Evolutionary conservation across 345 rosid genomes (phyloP).

Genomic region (Kandelia obovata): DNA sequence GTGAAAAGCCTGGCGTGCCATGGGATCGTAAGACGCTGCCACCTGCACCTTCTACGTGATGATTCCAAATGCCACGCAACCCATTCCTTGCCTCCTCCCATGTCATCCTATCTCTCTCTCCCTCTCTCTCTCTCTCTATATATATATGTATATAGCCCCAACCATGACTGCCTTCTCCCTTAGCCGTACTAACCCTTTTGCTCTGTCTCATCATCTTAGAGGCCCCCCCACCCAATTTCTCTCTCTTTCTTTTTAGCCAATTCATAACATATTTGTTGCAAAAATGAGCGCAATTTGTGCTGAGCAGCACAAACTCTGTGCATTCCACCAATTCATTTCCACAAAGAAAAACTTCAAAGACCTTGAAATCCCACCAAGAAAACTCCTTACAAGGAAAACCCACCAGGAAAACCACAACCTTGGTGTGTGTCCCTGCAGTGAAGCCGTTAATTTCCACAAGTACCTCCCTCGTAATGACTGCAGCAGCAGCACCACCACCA

Average conservation of each 20-base stretch:
- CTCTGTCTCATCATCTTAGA: neutral
- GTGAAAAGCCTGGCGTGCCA: conserved; percentile 11
- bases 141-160: conserved; percentile 14
- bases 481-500: conserved; percentile 2
- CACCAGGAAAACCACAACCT: neutral
- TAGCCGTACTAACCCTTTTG: neutral
- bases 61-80: conserved; percentile 30
- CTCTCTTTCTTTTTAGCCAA: no score
- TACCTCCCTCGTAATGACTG: conserved; percentile 40
- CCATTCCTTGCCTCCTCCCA: conserved; percentile 19
- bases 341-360: conserved; percentile 28
- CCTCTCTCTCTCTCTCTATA: no score
- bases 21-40: conserved; percentile 31
- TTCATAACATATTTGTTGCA: neutral
- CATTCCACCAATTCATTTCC: conserved; percentile 25
- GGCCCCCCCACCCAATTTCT: neutral
- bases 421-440: conserved; percentile 6
- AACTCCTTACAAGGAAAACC: conserved; percentile 32
- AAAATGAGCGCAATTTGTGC: conserved; percentile 46
- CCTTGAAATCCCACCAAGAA: conserved; percentile 66
- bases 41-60: conserved; percentile 46
- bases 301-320: conserved; percentile 44
- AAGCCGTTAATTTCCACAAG: conserved; percentile 19
- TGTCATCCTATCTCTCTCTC: neutral
- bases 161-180: conserved; percentile 15